Evolutionary conservation across 345 rosid species (phyloP).

Genomic region (Adansonia digitata): DNA sequence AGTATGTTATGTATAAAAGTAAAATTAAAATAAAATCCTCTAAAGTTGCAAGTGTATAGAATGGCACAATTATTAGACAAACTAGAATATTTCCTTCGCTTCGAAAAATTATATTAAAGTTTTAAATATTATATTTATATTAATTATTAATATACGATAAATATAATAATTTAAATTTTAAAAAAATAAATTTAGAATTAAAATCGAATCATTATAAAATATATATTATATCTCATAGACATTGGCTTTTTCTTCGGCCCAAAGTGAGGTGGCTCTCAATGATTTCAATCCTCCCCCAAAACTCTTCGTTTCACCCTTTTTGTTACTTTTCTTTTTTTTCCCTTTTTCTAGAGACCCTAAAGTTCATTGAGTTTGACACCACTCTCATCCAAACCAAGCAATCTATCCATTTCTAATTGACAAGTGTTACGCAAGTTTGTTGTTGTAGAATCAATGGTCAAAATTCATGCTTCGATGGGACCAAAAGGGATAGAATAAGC

Average conservation of each 20-base stretch:
- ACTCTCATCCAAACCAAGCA: neutral
- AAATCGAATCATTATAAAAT: too few relatives aligned
- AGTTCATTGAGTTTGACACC: too few relatives aligned
- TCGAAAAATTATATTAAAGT: too few relatives aligned
- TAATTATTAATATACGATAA: too few relatives aligned
- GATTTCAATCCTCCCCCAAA: slow-evolving; percentile 23
- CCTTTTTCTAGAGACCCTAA: too few relatives aligned
- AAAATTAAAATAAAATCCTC: neutral
- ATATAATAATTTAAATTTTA: too few relatives aligned
- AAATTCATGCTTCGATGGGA: neutral
- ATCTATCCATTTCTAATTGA: neutral
- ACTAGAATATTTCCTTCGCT: too few relatives aligned
- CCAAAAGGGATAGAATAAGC: neutral
- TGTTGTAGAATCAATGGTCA: neutral
- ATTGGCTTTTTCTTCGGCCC: slow-evolving; percentile 1
- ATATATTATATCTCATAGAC: too few relatives aligned
- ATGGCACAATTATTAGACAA: neutral
- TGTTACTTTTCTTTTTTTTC: too few relatives aligned
- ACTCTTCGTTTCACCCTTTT: neutral
- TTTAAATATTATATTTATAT: too few relatives aligned
- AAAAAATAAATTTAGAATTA: too few relatives aligned
- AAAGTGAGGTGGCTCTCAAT: slow-evolving; percentile 42
- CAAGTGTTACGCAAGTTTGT: neutral
- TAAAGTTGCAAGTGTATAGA: neutral
- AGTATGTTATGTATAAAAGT: neutral